Evolutionary conservation across 148 eudicot species (phyloP), one percentile per base, ranked within the genome.

Genomic region (Fagopyrum esculentum): DNA sequence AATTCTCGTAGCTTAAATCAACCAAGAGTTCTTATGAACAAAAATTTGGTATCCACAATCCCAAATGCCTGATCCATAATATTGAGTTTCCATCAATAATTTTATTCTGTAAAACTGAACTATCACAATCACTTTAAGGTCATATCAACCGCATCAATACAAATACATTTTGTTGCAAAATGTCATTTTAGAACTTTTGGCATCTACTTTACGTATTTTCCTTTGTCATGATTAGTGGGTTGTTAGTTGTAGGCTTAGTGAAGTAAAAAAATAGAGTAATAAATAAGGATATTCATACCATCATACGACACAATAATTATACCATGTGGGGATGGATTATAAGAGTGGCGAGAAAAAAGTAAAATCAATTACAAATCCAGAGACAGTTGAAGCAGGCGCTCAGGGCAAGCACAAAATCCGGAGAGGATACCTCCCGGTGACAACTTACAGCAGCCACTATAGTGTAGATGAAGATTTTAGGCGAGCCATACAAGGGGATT

Each of bases 401-500:
- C 99, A 95, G 81, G 99, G 99, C 69, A 97, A 95, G 86, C 99
- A 95, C 81, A 95, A 95, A 87, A 88, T 95, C 47, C 97, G 92
- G 83, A 84, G 97, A 74, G 99, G 99, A 17, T 95, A 95, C 80
- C 83, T 95, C 72, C 97, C 99, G 6, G 94, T 87, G 71, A 54
- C 92, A 74, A 95, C 99, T 17, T 92, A 90, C 80, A 95, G 99
- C 83, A 82, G 87, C 78, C 99, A 95, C 82, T 92, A 87, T 82
- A 87, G 92, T 54, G 86, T 83, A 2, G 90, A 92, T 70, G 90
- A 84, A 81, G 92, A 78, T 49, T 95, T 95, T 35, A 35, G 40
- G 40, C 2, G 3, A 35, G 40, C 3, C 40, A 22, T 35, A 35
- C 40, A 35, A 35, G 40, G 40, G 40, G 40, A 35, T 35, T 35